These are phyloP conservation scores for Aethionema arabicum DNA, from an alignment of 345 rosid species.

Conservation along the genomic window DNA sequence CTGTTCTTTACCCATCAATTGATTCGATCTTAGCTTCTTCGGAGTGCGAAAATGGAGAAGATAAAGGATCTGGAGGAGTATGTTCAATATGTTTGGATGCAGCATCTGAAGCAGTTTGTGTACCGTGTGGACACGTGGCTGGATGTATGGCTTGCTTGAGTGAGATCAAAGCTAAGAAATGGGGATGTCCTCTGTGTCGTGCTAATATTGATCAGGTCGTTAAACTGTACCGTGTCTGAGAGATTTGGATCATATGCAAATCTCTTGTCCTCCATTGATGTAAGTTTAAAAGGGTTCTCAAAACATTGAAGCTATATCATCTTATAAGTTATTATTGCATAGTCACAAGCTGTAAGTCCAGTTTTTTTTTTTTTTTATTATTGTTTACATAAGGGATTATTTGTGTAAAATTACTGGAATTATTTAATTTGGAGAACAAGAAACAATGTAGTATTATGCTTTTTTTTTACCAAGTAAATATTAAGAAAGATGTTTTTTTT, in stretches of 20 bases:
- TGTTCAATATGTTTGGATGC: conserved; percentile 83
- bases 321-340: no score
- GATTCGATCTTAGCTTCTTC: not conserved
- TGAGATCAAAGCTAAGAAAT: conserved; percentile 42
- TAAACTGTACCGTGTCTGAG: conserved; percentile 56
- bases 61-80: conserved; percentile 40
- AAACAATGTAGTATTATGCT: no score
- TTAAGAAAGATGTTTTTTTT: no score
- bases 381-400: no score
- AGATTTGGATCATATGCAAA: no score
- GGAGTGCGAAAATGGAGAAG: conserved; percentile 39
- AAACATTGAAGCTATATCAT: not conserved
- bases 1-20: no score
- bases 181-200: conserved; percentile 32
- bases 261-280: not conserved
- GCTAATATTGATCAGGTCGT: conserved; percentile 30
- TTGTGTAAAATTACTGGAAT: no score
- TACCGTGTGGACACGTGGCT: conserved; percentile 91
- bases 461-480: no score
- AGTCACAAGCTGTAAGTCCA: no score
- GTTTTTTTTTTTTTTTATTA: no score
- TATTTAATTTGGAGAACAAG: no score
- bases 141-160: conserved; percentile 85
- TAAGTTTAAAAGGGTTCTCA: no score
- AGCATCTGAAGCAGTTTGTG: conserved; percentile 75